These are phyloP conservation scores for Rubroboletus pulcherrimus DNA, from an alignment of 768 basidiomycete species.

Conservation along the genomic window DNA sequence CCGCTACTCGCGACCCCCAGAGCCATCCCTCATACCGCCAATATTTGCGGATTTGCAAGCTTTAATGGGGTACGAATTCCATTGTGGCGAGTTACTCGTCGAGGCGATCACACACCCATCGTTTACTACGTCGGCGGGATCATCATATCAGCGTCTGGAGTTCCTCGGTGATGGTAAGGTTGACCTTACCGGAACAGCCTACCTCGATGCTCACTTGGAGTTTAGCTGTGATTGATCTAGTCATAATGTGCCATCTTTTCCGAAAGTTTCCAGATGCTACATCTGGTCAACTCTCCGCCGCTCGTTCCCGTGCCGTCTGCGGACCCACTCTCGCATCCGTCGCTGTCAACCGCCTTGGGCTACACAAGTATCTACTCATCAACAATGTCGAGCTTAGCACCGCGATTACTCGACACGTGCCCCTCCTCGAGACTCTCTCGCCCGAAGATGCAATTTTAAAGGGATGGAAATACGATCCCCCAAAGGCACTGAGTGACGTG, in stretches of 20 bases:
- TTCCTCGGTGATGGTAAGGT: constrained; percentile 84
- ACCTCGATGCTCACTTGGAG: constrained; percentile 7
- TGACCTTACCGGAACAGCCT: neutral
- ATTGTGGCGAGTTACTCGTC: constrained; percentile 55
- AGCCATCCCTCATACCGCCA: constrained; percentile 36
- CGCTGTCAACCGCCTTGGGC: constrained; percentile 56
- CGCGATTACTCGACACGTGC: constrained; percentile 59
- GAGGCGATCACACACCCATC: constrained; percentile 89
- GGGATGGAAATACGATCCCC: constrained; percentile 82
- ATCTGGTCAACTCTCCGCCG: constrained; percentile 72
- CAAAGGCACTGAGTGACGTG: constrained; percentile 81
- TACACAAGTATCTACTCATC: constrained; percentile 70
- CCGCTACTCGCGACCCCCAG: constrained; percentile 42
- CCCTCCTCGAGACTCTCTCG: constrained; percentile 52
- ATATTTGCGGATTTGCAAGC: constrained; percentile 58
- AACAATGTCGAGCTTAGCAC: constrained; percentile 65
- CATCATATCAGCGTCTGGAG: constrained; percentile 83
- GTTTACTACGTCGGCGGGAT: constrained; percentile 47
- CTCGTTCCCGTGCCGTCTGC: constrained; percentile 70
- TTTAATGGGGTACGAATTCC: constrained; percentile 67
- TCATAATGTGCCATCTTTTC: constrained; percentile 69
- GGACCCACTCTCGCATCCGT: constrained; percentile 68
- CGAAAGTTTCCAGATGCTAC: constrained; percentile 65
- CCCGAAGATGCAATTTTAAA: constrained; percentile 59
- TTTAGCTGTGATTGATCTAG: constrained; percentile 66